These are phyloP conservation scores for Globisporangium nodosum DNA, from an alignment of 352 stramenopile species.

Conservation along the genomic window DNA sequence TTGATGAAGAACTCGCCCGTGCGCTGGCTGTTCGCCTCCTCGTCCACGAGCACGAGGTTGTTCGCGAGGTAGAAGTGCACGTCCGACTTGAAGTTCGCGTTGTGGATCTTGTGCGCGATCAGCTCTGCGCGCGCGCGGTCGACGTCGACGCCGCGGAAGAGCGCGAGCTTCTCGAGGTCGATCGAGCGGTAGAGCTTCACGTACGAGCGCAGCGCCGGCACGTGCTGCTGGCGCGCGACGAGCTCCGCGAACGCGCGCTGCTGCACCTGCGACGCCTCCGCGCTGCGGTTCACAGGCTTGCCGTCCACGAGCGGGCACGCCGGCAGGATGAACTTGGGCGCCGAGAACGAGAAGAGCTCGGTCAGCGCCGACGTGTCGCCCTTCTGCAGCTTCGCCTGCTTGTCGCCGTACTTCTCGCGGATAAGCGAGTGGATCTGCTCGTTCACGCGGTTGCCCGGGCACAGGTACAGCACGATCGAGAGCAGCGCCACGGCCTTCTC, in stretches of 20 bases:
- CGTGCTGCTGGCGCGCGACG: slow-evolving; percentile 80
- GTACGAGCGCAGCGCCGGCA: slow-evolving; percentile 92
- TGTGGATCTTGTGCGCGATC: slow-evolving; percentile 77
- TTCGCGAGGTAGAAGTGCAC: slow-evolving; percentile 82
- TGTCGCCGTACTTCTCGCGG: slow-evolving; percentile 93
- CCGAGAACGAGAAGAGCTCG: slow-evolving; percentile 91
- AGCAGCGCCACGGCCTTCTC: slow-evolving; percentile 94
- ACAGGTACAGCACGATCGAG: slow-evolving; percentile 87
- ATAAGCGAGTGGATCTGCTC: slow-evolving; percentile 85
- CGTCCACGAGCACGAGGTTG: slow-evolving; percentile 77
- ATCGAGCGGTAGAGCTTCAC: slow-evolving; percentile 97
- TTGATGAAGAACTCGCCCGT: slow-evolving; percentile 88
- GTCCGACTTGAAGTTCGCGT: slow-evolving; percentile 56
- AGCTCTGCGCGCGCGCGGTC: slow-evolving; percentile 67
- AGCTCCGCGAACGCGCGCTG: slow-evolving; percentile 88
- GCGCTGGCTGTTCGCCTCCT: slow-evolving; percentile 80
- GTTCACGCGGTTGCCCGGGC: slow-evolving; percentile 79
- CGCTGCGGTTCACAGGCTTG: slow-evolving; percentile 43
- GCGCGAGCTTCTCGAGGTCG: slow-evolving; percentile 90
- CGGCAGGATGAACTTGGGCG: slow-evolving; percentile 94
- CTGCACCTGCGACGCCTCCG: slow-evolving; percentile 69
- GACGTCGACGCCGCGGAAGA: slow-evolving; percentile 82
- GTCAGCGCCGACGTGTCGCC: slow-evolving; percentile 74
- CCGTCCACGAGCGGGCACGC: slow-evolving; percentile 56
- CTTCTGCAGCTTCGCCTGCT: slow-evolving; percentile 83